Base-by-base conservation (phyloP, 768 basidiomycete genomes). In the Tylopilus sp. region DNA sequence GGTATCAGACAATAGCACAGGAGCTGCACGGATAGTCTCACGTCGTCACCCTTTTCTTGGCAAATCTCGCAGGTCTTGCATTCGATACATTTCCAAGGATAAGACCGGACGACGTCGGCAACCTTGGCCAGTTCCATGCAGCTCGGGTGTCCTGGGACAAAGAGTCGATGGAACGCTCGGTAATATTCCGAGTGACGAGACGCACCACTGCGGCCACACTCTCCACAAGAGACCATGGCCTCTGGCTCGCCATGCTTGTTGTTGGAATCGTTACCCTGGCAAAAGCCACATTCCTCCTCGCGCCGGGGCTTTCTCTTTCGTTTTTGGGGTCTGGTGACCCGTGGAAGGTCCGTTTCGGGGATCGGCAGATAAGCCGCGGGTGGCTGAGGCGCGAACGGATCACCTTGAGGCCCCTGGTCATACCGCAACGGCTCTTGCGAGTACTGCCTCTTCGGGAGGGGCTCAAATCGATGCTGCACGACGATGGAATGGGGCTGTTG, bases 31-130 rank as follows among this genome's bases (percentile, higher is more conserved):
- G 25, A 37, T 19, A 28, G 3, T 76, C 92, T 72, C 72, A 96
- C 95, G 71, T 94, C 92, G 70, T 92, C 87, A 21, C 89, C 91
- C 65, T 94, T 93, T 62, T 83, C 74, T 41, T 79, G 72, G 66
- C 95, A 98, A 51, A 92, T 75, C 72, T 94, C 91, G 68, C 95
- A 98, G 52, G 76, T 85, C 75, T 96, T 97, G 75, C 95, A 97
- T 59, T 94, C 91, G 31, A 84, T 79, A 66, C 95, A 98, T 55
- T 81, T 81, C 95, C 95, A 98, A 16, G 78, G 74, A 67, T 95
- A 95, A 25, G 78, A 76, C 52, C 78, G 76, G 46, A 94, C 74
- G n/a, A 78, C 74, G 36, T 83, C 78, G 17, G 77, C 78, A 45
- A 89, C 76, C 46, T 77, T 74, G 40, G 74, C 71, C 29, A 85